phyloP scores from a whole-genome alignment of 495 filamentous ascomycete species.

The Collariella sp. region DNA sequence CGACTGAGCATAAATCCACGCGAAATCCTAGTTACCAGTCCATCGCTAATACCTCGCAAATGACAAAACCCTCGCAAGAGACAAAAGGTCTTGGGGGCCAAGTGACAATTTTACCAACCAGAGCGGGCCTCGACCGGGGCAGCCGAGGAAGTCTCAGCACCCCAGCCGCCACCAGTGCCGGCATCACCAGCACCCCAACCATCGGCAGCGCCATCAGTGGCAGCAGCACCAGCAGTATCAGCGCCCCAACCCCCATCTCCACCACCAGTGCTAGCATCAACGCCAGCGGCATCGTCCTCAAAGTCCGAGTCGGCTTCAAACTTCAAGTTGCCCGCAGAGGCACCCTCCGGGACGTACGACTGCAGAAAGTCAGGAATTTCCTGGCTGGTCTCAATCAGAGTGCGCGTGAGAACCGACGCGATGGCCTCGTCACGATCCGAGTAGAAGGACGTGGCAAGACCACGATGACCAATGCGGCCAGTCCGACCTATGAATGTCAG shows the following conservation, averaged over 20 bases:
- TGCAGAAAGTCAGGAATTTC: conserved; percentile 74
- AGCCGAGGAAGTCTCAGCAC: background rate
- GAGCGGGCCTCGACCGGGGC: background rate
- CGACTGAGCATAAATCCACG: background rate
- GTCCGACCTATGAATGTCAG: conserved; percentile 64
- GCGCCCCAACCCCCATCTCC: conserved; percentile 12
- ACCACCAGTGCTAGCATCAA: conserved; percentile 1
- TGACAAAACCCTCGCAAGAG: too few species aligned
- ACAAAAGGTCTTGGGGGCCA: background rate
- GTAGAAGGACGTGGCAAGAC: conserved; percentile 84
- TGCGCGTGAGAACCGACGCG: conserved; percentile 60
- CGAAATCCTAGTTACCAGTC: background rate
- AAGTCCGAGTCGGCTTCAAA: conserved; percentile 60
- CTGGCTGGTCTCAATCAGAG: conserved; percentile 71
- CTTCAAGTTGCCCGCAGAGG: conserved; percentile 34
- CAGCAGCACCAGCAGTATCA: background rate
- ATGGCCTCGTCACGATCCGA: conserved; percentile 58
- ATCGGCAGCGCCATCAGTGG: background rate
- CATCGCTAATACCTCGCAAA: background rate
- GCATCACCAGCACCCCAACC: background rate
- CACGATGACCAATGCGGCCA: conserved; percentile 82
- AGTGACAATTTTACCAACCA: background rate
- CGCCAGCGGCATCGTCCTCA: conserved; percentile 24
- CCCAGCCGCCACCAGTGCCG: background rate
- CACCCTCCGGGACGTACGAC: conserved; percentile 48